Evolutionary conservation across 805 yeast genomes (phyloP).

Genomic region (Hanseniaspora guilliermondii): DNA sequence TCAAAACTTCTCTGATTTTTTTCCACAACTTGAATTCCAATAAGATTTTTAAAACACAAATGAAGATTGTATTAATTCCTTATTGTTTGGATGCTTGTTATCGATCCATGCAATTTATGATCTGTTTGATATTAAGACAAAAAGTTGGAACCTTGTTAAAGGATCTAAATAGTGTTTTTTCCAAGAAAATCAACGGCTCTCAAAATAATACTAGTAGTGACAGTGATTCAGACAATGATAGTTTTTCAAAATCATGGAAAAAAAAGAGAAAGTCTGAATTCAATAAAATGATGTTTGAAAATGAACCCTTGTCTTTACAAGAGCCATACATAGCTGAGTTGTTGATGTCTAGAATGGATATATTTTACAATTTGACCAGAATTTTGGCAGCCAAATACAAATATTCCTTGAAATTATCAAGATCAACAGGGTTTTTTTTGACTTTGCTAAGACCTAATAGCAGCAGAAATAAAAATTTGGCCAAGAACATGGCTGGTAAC

Average conservation of each 20-base stretch:
- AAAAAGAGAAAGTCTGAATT: constrained; percentile 20
- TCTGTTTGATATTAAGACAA: constrained; percentile 41
- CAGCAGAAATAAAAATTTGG: constrained; percentile 13
- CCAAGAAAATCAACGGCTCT: constrained; percentile 17
- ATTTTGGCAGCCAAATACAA: constrained; percentile 46
- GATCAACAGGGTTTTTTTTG: constrained; percentile 38
- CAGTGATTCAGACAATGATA: constrained; percentile 23
- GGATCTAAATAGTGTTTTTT: constrained; percentile 23
- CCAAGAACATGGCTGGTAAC: background rate
- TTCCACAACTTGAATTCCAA: constrained; percentile 28
- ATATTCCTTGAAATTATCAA: constrained; percentile 56
- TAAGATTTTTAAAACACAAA: constrained; percentile 26
- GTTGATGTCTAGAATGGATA: constrained; percentile 32
- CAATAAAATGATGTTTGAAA: constrained; percentile 17
- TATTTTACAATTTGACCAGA: constrained; percentile 32
- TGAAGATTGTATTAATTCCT: constrained; percentile 39
- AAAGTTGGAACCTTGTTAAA: constrained; percentile 33
- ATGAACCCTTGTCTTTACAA: constrained; percentile 18
- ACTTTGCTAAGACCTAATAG: constrained; percentile 29
- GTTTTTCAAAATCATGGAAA: constrained; percentile 6
- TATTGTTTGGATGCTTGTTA: constrained; percentile 42
- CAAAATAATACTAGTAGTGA: constrained; percentile 16
- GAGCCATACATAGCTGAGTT: constrained; percentile 27
- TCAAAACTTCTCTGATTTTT: constrained; percentile 32
- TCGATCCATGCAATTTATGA: constrained; percentile 45